Evolutionary conservation across 495 filamentous ascomycete genomes (phyloP).

Genomic region (Penicillium samsonianum): DNA sequence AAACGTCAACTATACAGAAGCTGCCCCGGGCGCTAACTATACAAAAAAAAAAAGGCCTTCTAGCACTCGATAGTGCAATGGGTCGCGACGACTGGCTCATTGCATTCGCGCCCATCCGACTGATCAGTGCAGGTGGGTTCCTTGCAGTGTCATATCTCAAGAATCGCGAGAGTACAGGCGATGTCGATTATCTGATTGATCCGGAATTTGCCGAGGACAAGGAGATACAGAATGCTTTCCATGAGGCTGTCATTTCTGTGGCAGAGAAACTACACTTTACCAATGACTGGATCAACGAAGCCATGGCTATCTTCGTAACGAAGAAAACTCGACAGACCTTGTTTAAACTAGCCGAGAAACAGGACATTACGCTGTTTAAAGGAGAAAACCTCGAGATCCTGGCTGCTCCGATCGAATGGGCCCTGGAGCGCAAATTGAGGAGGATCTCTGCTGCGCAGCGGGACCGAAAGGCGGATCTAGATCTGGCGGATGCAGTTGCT

Average conservation of each 20-base stretch:
- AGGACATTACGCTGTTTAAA: slow-evolving; percentile 31
- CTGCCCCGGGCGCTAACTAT: no score
- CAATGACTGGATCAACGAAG: slow-evolving; percentile 34
- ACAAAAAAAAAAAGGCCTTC: slow-evolving; percentile 22
- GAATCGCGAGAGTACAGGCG: slow-evolving; percentile 33
- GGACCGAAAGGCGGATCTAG: slow-evolving; percentile 23
- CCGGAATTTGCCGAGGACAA: slow-evolving; percentile 30
- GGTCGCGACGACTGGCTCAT: slow-evolving; percentile 27
- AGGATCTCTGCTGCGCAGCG: slow-evolving; percentile 25
- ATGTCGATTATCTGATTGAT: slow-evolving; percentile 36
- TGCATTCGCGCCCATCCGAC: slow-evolving; percentile 37
- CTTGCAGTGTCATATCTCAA: slow-evolving; percentile 30
- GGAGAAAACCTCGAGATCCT: slow-evolving; percentile 26
- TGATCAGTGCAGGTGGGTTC: slow-evolving; percentile 34
- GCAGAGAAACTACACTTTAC: slow-evolving; percentile 21
- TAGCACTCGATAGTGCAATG: slow-evolving; percentile 31
- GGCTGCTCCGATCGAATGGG: slow-evolving; percentile 37
- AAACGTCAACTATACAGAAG: no score
- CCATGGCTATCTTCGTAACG: slow-evolving; percentile 33
- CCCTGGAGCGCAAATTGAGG: slow-evolving; percentile 36
- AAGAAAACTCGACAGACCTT: slow-evolving; percentile 19
- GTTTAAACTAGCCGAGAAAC: slow-evolving; percentile 28
- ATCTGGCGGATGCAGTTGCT: slow-evolving; percentile 33
- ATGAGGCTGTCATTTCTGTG: slow-evolving; percentile 19
- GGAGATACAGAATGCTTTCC: slow-evolving; percentile 27